phyloP scores from a whole-genome alignment of 1,284 basidiomycete genomes.

The Cryptococcus maquisensis region DNA sequence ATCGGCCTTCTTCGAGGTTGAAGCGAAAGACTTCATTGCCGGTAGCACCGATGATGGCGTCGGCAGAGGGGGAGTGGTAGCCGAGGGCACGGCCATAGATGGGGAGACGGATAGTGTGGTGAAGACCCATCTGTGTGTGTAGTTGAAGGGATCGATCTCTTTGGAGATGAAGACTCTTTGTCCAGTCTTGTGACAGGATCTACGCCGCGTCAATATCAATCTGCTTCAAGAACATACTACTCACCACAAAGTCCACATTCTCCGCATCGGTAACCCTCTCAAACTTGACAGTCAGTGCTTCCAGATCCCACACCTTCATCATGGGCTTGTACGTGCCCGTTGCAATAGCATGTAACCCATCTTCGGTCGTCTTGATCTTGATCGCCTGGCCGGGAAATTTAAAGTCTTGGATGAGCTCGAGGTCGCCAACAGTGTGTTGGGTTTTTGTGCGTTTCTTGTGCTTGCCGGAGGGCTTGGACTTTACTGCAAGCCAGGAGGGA shows the following conservation, averaged over 20 bases:
- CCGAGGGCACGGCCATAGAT: slow-evolving; percentile 86
- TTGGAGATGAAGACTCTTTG: slow-evolving; percentile 95
- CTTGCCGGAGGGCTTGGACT: slow-evolving; percentile 45
- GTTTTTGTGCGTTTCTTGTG: slow-evolving; percentile 47
- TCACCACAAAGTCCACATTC: slow-evolving; percentile 95
- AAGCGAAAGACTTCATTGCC: slow-evolving; percentile 87
- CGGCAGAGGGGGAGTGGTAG: slow-evolving; percentile 81
- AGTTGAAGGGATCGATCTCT: slow-evolving; percentile 91
- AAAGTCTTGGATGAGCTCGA: slow-evolving; percentile 91
- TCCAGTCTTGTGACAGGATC: slow-evolving; percentile 98
- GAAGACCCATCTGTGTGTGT: slow-evolving; percentile 89
- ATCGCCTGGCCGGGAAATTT: slow-evolving; percentile 96
- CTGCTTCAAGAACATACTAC: slow-evolving; percentile 49
- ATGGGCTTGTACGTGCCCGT: slow-evolving; percentile 99
- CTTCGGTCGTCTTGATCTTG: slow-evolving; percentile 80
- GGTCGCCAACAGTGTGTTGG: slow-evolving; percentile 48
- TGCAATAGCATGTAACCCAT: slow-evolving; percentile 87
- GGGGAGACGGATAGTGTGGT: slow-evolving; percentile 89
- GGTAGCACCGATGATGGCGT: slow-evolving; percentile 69
- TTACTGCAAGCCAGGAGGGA: slow-evolving; percentile 81
- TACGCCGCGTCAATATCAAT: slow-evolving; percentile 37
- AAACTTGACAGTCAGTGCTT: slow-evolving; percentile 90
- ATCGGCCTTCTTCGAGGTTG: slow-evolving; percentile 92
- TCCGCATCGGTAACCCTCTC: slow-evolving; percentile 94
- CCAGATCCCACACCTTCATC: slow-evolving; percentile 92